Conservation (phyloP, 2,329 filamentous ascomycete species). For the Neoscytalidium dimidiatum region DNA sequence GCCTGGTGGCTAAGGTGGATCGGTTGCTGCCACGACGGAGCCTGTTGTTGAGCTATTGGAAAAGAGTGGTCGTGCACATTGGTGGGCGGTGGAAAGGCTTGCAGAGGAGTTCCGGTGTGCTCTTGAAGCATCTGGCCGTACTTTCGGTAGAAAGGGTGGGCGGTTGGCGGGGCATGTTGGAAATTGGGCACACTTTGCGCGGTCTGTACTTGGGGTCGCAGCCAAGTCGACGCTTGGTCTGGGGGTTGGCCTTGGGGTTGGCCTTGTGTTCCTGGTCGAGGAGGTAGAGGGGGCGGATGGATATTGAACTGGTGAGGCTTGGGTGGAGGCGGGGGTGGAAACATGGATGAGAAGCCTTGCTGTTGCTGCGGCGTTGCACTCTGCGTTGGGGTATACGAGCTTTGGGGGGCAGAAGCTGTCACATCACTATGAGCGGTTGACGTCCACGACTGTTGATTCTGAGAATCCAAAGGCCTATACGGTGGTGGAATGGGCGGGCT, state of each 20-base stretch:
- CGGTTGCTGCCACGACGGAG: not conserved
- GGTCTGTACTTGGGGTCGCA: not conserved
- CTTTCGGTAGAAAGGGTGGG: conserved; percentile 6
- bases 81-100: not conserved
- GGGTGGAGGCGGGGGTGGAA: not conserved
- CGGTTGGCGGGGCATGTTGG: not conserved
- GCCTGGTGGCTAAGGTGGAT: not conserved
- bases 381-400: not conserved
- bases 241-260: too few relatives aligned
- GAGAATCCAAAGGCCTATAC: not conserved
- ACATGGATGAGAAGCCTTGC: not conserved
- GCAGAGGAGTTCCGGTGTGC: not conserved
- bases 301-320: not conserved
- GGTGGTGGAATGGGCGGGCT: conserved; percentile 4
- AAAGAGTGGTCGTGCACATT: not conserved
- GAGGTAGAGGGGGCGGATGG: not conserved
- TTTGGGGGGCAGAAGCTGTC: not conserved
- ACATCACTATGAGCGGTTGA: not conserved
- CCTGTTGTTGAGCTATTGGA: not conserved
- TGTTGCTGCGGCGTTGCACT: not conserved
- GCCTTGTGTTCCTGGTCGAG: conserved; percentile 4
- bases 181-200: not conserved
- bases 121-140: not conserved
- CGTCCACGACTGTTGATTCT: not conserved
- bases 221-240: not conserved